Conservation (phyloP, 164 flowering plant species). For the Sextonia rubra region DNA sequence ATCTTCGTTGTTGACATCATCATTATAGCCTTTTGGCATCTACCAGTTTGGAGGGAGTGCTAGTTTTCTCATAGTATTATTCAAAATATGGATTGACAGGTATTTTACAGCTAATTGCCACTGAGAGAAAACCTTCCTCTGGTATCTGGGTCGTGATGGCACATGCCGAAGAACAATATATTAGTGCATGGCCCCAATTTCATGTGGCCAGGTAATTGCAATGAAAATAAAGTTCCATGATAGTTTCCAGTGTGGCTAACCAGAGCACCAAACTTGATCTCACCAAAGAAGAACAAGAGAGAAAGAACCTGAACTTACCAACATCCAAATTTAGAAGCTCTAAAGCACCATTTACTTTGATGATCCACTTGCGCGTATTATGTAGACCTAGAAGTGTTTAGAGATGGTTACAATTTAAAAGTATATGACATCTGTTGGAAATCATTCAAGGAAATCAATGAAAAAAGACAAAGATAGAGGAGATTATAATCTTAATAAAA, state of each 20-base stretch:
- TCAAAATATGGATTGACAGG: neutral
- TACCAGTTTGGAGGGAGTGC: too few species aligned
- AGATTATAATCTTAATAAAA: neutral
- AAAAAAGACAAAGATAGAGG: neutral
- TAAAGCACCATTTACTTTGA: neutral
- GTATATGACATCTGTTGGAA: neutral
- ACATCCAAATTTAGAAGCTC: conserved; percentile 3
- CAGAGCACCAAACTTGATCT: neutral
- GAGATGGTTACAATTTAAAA: neutral
- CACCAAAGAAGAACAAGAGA: too few species aligned
- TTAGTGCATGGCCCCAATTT: neutral
- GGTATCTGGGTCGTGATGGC: neutral
- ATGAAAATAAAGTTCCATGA: neutral
- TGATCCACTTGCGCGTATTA: neutral
- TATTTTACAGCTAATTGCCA: too few species aligned
- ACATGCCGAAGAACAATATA: neutral
- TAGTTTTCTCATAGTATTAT: too few species aligned
- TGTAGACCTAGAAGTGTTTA: neutral
- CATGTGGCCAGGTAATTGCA: neutral
- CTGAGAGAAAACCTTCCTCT: too few species aligned
- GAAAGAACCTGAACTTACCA: neutral
- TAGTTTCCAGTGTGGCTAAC: neutral
- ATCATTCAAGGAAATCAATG: neutral
- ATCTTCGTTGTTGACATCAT: too few species aligned
- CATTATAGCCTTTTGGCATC: too few species aligned